Base-by-base conservation (phyloP, 768 basidiomycete genomes). In the Collybiopsis confluens region DNA sequence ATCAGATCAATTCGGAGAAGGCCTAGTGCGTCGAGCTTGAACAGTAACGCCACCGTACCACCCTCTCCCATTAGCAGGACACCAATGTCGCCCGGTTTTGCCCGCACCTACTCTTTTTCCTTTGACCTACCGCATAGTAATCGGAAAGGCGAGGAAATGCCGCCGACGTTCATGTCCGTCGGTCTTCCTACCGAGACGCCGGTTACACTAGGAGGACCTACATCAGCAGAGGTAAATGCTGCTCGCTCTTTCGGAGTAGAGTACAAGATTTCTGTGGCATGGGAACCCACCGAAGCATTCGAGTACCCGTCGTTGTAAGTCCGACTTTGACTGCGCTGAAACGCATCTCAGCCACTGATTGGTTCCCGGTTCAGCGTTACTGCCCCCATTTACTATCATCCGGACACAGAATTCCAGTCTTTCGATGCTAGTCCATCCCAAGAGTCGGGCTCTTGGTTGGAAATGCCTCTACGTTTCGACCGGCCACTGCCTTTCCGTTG, bases 391-490 rank as follows among this genome's bases (percentile, higher is more conserved):
- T 61, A 86, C 20, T 70, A 84, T 26, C 78, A 84, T 44, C 80
- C 81, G 3, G 83, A 85, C 48, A 59, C 67, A 1, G 84, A 82
- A 57, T 83, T 83, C 57, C 79, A 81, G 49, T 83, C 82, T 2
- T 59, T 74, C 20, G 83, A 85, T 59, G 79, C 69, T 2, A 21
- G 21, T 46, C 24, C 40, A 13, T 52, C 65, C 11, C 62, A 69
- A 37, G 66, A 74, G 47, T 70, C 75, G 2, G 74, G 76, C 37
- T 77, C 79, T 0, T 90, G 88, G 87, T 60, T 87, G 20, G 88
- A 89, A 64, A 78, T 85, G 65, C 81, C 85, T 33, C 66, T 90
- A 38, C 77, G 73, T 53, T 70, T 81, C 1, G 86, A 88, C 60
- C 77, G 85, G 23, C 74, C 75, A 0, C 74, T 87, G 21, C 81